Evolutionary conservation across 164 flowering plant genomes (phyloP).

Genomic region (Chimonanthus salicifolius): DNA sequence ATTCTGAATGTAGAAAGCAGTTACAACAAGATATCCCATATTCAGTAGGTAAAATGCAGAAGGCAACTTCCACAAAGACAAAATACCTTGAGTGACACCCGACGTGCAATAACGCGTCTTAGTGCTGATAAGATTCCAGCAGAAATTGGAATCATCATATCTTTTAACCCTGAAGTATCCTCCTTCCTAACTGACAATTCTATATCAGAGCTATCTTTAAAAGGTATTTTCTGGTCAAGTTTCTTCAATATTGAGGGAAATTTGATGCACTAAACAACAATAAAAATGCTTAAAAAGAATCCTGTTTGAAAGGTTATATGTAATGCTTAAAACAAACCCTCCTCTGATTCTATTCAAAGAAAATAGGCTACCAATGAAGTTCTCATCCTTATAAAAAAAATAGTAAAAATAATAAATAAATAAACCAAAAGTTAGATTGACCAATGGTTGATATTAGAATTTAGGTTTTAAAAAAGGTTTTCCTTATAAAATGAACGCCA

Average conservation of each 20-base stretch:
- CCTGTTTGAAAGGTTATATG: too few relatives aligned
- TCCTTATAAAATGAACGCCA: too few relatives aligned
- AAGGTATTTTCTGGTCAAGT: slow-evolving; percentile 75
- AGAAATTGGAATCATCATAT: slow-evolving; percentile 67
- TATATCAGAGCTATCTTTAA: slow-evolving; percentile 40
- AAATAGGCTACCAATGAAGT: too few relatives aligned
- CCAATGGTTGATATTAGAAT: too few relatives aligned
- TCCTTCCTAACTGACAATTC: slow-evolving; percentile 32
- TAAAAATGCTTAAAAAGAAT: too few relatives aligned
- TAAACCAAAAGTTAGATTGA: too few relatives aligned
- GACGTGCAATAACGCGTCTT: slow-evolving; percentile 92
- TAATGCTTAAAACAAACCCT: too few relatives aligned
- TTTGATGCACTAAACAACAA: too few relatives aligned
- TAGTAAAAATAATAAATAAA: too few relatives aligned
- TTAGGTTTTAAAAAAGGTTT: too few relatives aligned
- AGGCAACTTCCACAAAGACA: neutral
- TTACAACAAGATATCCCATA: slow-evolving; percentile 4
- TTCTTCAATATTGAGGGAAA: neutral
- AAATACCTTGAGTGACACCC: slow-evolving; percentile 90
- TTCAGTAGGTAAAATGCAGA: neutral
- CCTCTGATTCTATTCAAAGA: too few relatives aligned
- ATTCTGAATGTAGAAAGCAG: slow-evolving; percentile 52
- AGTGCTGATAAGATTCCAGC: slow-evolving; percentile 95
- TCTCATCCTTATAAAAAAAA: too few relatives aligned
- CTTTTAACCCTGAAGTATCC: slow-evolving; percentile 45